Evolutionary conservation across 163 green algal species (phyloP).

Genomic region (Scenedesmus sp.): DNA sequence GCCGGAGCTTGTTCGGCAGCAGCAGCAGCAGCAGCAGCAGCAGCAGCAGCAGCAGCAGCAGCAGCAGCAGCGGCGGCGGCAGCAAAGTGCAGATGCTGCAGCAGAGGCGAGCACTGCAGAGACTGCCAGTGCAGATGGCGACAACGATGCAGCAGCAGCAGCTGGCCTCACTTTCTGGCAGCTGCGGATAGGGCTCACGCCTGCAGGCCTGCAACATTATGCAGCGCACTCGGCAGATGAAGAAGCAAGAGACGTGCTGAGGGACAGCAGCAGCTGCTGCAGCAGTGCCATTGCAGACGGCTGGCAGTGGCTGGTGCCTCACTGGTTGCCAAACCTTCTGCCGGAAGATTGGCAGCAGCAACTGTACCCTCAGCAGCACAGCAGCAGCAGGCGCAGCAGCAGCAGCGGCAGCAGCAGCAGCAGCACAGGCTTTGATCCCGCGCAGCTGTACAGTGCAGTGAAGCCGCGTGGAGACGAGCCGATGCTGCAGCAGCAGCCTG

Average conservation of each 20-base stretch:
- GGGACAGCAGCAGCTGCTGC: not conserved
- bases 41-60: not conserved
- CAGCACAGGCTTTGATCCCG: slow-evolving; percentile 62
- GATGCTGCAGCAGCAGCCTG: slow-evolving; percentile 48
- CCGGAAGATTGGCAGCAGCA: not conserved
- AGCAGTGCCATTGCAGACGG: not conserved
- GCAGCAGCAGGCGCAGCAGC: not conserved
- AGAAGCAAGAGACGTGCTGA: not conserved
- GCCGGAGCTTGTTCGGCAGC: not conserved
- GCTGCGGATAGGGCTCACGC: slow-evolving; percentile 14
- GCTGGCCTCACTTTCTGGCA: slow-evolving; percentile 29
- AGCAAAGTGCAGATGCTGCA: not conserved
- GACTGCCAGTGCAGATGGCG: not conserved
- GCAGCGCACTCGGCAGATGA: not conserved
- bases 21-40: slow-evolving; percentile 27
- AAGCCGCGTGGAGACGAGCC: slow-evolving; percentile 70
- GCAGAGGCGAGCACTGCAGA: not conserved
- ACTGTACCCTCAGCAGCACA: not conserved
- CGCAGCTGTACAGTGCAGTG: slow-evolving; percentile 71
- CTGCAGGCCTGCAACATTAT: not conserved
- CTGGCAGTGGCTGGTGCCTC: slow-evolving; percentile 5
- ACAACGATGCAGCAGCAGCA: not conserved
- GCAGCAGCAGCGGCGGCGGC: slow-evolving; percentile 14
- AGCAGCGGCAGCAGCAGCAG: not conserved
- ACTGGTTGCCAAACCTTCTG: not conserved